Percentiles rank a stretch among this genome's conserved stretches.
These are phyloP conservation scores for Arachis monticola DNA, from an alignment of 331 rosid genomes.

Conservation along the genomic window DNA sequence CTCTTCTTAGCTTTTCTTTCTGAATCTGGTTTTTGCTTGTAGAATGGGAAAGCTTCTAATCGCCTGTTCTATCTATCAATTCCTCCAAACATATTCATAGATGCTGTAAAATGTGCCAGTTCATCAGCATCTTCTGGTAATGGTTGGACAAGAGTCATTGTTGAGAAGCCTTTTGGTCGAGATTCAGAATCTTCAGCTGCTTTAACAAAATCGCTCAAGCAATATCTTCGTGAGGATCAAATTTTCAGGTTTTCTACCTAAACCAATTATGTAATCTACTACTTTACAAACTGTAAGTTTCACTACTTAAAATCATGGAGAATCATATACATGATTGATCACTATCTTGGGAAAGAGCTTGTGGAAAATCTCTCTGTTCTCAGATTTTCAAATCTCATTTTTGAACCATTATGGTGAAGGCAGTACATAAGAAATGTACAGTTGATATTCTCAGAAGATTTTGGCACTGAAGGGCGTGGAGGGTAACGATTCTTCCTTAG, in stretches of 20 bases:
- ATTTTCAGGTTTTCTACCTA: too few relatives aligned
- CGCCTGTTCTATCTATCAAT: conserved; percentile 11
- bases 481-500: conserved; percentile 62
- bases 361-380: conserved; percentile 94
- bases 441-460: conserved; percentile 87
- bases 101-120: too few relatives aligned
- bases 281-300: conserved; percentile 16
- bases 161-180: too few relatives aligned
- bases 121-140: too few relatives aligned
- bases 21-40: conserved; percentile 38
- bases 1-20: neutral
- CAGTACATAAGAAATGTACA: conserved; percentile 92
- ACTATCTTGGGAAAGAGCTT: conserved; percentile 92
- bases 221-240: too few relatives aligned
- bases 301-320: conserved; percentile 11
- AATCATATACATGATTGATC: conserved; percentile 71
- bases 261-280: conserved; percentile 36
- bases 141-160: too few relatives aligned
- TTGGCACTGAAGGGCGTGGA: conserved; percentile 98
- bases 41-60: conserved; percentile 77
- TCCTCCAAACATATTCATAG: too few relatives aligned
- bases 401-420: conserved; percentile 94
- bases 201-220: too few relatives aligned
- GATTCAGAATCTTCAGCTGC: too few relatives aligned
- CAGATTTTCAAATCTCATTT: conserved; percentile 89